These are phyloP conservation scores for Ascoidea rubescens DNA, from an alignment of 805 yeast species.

Conservation along the genomic window DNA sequence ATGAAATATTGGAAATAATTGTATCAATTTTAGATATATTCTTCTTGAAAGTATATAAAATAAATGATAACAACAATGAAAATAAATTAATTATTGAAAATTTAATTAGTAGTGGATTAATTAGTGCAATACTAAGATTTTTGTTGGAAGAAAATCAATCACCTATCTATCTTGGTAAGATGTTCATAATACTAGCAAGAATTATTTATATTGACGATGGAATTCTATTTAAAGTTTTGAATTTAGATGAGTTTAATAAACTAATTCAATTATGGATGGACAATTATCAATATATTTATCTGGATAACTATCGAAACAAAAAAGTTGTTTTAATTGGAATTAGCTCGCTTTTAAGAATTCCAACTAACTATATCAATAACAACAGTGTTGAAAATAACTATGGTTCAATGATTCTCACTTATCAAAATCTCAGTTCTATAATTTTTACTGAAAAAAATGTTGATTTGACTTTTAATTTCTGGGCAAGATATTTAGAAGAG, in stretches of 20 bases:
- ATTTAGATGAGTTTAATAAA: slow-evolving; percentile 13
- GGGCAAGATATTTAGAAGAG: slow-evolving; percentile 57
- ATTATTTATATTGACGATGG: slow-evolving; percentile 4
- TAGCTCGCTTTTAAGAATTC: slow-evolving; percentile 30
- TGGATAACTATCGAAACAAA: slow-evolving; percentile 63
- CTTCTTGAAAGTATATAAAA: slow-evolving; percentile 20
- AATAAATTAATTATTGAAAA: slow-evolving; percentile 12
- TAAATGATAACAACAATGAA: slow-evolving; percentile 15
- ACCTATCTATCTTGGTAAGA: slow-evolving; percentile 17
- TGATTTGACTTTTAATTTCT: slow-evolving; percentile 21
- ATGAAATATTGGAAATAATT: slow-evolving; percentile 49
- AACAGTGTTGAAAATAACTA: background rate
- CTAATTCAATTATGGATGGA: slow-evolving; percentile 24
- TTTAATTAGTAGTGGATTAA: slow-evolving; percentile 11
- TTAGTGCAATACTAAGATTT: slow-evolving; percentile 16
- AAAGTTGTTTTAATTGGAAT: slow-evolving; percentile 57
- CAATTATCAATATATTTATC: slow-evolving; percentile 30
- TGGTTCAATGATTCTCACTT: slow-evolving; percentile 13
- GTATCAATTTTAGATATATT: slow-evolving; percentile 40
- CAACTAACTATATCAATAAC: slow-evolving; percentile 4
- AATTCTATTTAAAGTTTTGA: slow-evolving; percentile 8
- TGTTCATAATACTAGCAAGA: slow-evolving; percentile 3
- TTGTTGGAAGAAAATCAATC: slow-evolving; percentile 19
- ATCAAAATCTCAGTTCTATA: slow-evolving; percentile 6
- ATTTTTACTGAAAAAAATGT: slow-evolving; percentile 12